Base-by-base conservation (phyloP, 140 eudicot species). In the Artemisia princeps region DNA sequence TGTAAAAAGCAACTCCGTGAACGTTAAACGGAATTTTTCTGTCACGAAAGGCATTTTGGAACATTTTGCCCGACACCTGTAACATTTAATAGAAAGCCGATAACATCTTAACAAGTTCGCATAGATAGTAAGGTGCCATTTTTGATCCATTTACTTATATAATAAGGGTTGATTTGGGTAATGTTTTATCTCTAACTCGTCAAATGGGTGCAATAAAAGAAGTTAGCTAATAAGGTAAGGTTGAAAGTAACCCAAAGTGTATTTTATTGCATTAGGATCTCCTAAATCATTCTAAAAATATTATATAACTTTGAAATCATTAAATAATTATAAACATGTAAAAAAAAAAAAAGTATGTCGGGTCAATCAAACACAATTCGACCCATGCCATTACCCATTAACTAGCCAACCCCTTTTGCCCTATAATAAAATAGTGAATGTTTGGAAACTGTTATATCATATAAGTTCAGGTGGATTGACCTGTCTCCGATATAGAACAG, bases 401-500 rank as follows among this genome's bases (percentile, higher is more conserved):
- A 37, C 44, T 26, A 26, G 30, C 0, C 30, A 26, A 26, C 30
- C 30, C 30, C 24, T 23, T 23, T 23, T 23, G 24, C 2, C 24
- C 24, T 23, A 23, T 23, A 23, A 23, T 13, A 50, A 50, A n/a
- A 50, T 26, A 26, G 33, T 26, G 33, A 26, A n/a, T 52, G 17
- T 33, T 64, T 51, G 22, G 2, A 3, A 59, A 60, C 37, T 71
- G 63, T 57, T 53, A 50, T 73, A 53, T 52, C 62, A 57, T 50
- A 45, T 51, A 62, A 58, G 30, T 59, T 56, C 68, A 65, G 72
- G 72, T 71, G 75, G 76, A 71, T 77, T 80, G 55, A 91, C 98
- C 98, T 92, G 98, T 85, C 96, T 86, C 79, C 98, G 79, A 77
- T 87, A 92, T 22, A 92, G 98, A 85, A 92, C 85, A 42, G 98